A percentile compares a stretch with the other conserved stretches of the same genome.
These are phyloP conservation scores for Glycyrrhiza uralensis DNA, from an alignment of 306 rosid genomes.

Conservation along the genomic window DNA sequence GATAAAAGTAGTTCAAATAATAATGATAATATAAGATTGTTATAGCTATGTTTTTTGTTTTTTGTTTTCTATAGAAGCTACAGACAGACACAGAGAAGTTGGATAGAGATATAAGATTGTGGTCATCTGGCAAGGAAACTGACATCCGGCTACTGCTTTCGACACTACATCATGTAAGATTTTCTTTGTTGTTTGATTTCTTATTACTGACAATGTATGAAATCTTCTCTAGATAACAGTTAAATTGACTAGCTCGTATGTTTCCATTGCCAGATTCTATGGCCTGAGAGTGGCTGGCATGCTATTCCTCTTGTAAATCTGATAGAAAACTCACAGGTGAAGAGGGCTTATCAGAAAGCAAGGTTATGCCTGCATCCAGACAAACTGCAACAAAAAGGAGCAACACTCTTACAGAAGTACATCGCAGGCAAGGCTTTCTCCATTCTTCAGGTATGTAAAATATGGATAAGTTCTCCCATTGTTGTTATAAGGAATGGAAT, in stretches of 20 bases:
- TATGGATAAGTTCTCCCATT: background rate
- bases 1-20: background rate
- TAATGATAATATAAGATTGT: background rate
- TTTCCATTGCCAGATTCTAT: slow-evolving; percentile 54
- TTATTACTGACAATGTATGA: background rate
- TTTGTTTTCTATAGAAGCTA: slow-evolving; percentile 27
- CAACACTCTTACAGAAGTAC: slow-evolving; percentile 63
- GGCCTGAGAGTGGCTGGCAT: slow-evolving; percentile 76
- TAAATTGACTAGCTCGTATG: slow-evolving; percentile 24
- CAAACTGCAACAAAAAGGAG: slow-evolving; percentile 94
- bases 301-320: slow-evolving; percentile 57
- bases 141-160: slow-evolving; percentile 79
- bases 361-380: slow-evolving; percentile 88
- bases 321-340: slow-evolving; percentile 63
- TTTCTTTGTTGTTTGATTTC: background rate
- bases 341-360: slow-evolving; percentile 86
- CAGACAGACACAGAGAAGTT: slow-evolving; percentile 54
- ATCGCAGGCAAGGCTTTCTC: slow-evolving; percentile 71
- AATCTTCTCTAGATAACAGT: background rate
- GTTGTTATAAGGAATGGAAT: background rate
- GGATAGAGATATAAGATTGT: slow-evolving; percentile 66
- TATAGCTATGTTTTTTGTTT: background rate
- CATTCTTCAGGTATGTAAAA: slow-evolving; percentile 69
- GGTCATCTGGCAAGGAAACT: slow-evolving; percentile 85
- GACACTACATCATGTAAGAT: slow-evolving; percentile 68